Conservation (phyloP, 352 stramenopile genomes). For the Lagenidium giganteum region DNA sequence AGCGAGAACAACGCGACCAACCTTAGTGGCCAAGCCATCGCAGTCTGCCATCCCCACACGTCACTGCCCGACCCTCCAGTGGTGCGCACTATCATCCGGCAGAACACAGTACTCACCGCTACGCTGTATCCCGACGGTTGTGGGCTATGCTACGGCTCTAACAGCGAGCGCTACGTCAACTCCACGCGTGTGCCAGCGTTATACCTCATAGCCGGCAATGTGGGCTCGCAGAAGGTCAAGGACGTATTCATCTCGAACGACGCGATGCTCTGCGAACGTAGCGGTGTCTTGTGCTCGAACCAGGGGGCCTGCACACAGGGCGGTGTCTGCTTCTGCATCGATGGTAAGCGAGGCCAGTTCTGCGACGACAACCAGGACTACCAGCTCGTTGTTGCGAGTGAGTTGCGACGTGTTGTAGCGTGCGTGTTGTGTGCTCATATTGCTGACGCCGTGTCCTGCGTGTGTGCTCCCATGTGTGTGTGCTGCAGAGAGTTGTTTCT, state of each 20-base stretch:
- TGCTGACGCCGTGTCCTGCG: too few species aligned
- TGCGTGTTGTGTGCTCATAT: too few species aligned
- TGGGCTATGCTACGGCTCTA: conserved; percentile 39
- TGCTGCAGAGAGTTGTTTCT: conserved; percentile 51
- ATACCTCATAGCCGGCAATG: conserved; percentile 62
- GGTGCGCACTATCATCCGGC: conserved; percentile 31
- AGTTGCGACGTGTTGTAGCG: too few species aligned
- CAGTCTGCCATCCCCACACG: conserved; percentile 37
- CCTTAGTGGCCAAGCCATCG: conserved; percentile 53
- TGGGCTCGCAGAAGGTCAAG: conserved; percentile 67
- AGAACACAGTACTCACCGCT: conserved; percentile 41
- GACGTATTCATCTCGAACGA: conserved; percentile 65
- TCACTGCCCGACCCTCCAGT: conserved; percentile 27
- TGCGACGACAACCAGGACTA: conserved; percentile 49
- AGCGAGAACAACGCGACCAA: conserved; percentile 40
- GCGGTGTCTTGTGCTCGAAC: conserved; percentile 63
- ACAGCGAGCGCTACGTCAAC: conserved; percentile 45
- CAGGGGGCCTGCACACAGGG: conserved; percentile 58
- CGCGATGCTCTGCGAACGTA: conserved; percentile 69
- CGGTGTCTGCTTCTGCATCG: conserved; percentile 62
- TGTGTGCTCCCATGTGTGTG: too few species aligned
- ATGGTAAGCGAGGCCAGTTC: conserved; percentile 43
- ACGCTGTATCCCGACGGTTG: conserved; percentile 71
- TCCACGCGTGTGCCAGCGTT: conserved; percentile 49
- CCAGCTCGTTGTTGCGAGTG: conserved; percentile 41